These are phyloP conservation scores for Myxozyma lipomycoides DNA, from an alignment of 805 yeast species.

Conservation along the genomic window DNA sequence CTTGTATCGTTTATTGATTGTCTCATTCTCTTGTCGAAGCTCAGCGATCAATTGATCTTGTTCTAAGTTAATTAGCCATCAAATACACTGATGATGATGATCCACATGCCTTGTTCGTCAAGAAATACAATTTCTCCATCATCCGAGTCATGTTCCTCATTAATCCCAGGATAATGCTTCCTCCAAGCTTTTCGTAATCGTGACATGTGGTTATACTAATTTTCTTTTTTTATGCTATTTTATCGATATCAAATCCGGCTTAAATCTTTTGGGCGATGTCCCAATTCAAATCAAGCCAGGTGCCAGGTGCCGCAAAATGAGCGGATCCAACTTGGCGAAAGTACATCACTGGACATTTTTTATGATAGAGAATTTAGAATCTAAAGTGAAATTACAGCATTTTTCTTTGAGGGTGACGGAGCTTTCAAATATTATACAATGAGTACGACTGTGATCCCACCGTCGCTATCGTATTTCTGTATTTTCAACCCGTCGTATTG, in stretches of 20 bases:
- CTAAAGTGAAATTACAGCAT: no score
- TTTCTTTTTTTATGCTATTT: no score
- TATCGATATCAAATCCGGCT: no score
- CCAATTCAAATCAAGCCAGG: not conserved
- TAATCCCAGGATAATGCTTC: constrained; percentile 7
- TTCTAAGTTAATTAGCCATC: constrained; percentile 8
- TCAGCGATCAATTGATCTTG: constrained; percentile 23
- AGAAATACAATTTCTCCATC: constrained; percentile 22
- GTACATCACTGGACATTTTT: no score
- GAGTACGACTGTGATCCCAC: constrained; percentile 24
- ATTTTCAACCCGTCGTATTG: constrained; percentile 22
- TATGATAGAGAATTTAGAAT: no score
- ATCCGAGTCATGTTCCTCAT: constrained; percentile 8
- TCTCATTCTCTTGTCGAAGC: constrained; percentile 19
- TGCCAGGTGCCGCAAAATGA: no score
- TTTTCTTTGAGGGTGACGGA: no score
- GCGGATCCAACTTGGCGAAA: no score
- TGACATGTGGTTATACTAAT: constrained; percentile 4
- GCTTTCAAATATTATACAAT: no score
- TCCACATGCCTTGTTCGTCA: constrained; percentile 25
- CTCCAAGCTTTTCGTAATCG: constrained; percentile 18
- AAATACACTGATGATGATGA: not conserved
- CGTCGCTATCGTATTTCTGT: constrained; percentile 26
- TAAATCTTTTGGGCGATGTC: not conserved
- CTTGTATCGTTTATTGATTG: constrained; percentile 16